Evolutionary conservation across 1,284 basidiomycete genomes (phyloP), one percentile per base, ranked within the genome.

Genomic region (Puccinia triticina): DNA sequence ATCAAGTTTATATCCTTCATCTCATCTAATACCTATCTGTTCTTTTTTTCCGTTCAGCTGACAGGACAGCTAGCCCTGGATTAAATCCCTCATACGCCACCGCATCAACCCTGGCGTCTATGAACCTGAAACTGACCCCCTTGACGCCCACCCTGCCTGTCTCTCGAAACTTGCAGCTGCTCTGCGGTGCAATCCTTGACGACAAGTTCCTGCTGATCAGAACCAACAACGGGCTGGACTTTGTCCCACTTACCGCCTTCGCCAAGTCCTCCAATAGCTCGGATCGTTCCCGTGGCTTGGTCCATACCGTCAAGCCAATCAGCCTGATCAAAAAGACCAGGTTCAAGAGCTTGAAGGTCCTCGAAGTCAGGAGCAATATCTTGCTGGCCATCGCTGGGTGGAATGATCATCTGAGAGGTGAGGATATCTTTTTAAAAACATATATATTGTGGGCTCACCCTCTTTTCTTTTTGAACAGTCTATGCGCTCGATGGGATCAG

Each of bases 401-500:
- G 1, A 86, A 85, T 67, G 86, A 86, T 71, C 85, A 86, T 78
- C 83, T 86, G 32, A 84, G 86, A 78, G 82, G 82, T 82, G 48
- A 48, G 77, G 40, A 1, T 26, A 40, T 18, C n/a, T 5, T 8
- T 23, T n/a, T 32, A 2, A 1, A 53, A 34, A 11, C 7, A n/a
- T 8, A 10, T 71, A 37, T 37, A 2, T n/a, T 69, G 48, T 7
- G 21, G 7, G 16, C 59, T 43, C 0, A 16, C 16, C 57, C 18
- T 66, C 64, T 16, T 48, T 34, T 77, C 37, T 43, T 3, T 23
- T 21, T 23, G 21, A 0, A 34, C n/a, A 84, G 85, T 86, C 0
- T 86, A 86, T 82, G 83, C 85, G 2, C 84, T 86, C 14, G 85
- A 85, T 64, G 84, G 84, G 18, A 84, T 86, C n/a, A 80, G 86